Percentiles rank a stretch among this genome's conserved stretches.
Evolutionary conservation across 1,284 basidiomycete species (phyloP).

Genomic region (Cryptococcus deneoformans): DNA sequence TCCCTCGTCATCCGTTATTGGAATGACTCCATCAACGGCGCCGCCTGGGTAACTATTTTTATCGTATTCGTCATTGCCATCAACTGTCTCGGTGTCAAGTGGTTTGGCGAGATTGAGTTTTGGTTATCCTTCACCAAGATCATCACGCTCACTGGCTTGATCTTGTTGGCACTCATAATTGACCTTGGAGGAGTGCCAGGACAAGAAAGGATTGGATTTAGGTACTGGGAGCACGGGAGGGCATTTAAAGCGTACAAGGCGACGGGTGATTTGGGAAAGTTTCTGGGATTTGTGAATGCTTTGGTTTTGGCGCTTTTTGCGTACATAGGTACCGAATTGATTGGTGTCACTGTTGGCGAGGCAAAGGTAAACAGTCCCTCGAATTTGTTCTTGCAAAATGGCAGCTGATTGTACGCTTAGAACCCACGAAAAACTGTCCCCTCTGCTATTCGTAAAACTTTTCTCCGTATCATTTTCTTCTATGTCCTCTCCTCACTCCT

Average conservation of each 20-base stretch:
- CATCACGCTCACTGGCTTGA: constrained; percentile 58
- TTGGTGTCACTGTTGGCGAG: constrained; percentile 53
- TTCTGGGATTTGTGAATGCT: constrained; percentile 39
- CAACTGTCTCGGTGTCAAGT: constrained; percentile 53
- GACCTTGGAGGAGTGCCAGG: constrained; percentile 67
- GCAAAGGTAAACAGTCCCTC: constrained; percentile 27
- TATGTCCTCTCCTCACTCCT: constrained; percentile 57
- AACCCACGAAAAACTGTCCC: constrained; percentile 63
- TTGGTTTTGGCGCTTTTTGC: constrained; percentile 55
- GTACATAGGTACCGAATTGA: constrained; percentile 61
- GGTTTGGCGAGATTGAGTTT: constrained; percentile 60
- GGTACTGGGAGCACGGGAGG: constrained; percentile 55
- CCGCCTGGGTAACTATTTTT: constrained; percentile 48
- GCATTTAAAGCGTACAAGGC: constrained; percentile 39
- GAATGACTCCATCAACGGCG: constrained; percentile 34
- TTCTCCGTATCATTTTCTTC: constrained; percentile 63
- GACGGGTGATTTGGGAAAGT: constrained; percentile 24
- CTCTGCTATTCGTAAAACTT: constrained; percentile 56
- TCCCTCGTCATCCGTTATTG: constrained; percentile 45
- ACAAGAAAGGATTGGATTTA: constrained; percentile 60
- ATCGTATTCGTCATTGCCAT: constrained; percentile 42
- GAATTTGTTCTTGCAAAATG: neutral
- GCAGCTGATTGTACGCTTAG: constrained; percentile 12
- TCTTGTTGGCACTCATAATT: constrained; percentile 58
- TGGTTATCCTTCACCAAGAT: constrained; percentile 57